Percentiles rank a stretch among this genome's conserved stretches.
Evolutionary conservation across 169 alveolate species (phyloP).

Genomic region (Blepharisma undulans): DNA sequence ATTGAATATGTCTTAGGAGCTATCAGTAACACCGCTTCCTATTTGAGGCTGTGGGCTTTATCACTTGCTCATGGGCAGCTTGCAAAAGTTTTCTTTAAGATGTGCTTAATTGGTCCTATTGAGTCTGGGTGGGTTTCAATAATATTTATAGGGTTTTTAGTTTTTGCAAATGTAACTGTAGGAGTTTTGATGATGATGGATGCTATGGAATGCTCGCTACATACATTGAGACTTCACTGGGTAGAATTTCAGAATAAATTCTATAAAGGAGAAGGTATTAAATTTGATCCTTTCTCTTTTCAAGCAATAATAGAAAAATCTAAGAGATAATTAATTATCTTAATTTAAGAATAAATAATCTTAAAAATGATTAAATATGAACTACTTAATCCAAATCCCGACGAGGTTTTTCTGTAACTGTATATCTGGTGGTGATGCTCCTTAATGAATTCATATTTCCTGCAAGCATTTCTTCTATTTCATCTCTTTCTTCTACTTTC

Average conservation of each 20-base stretch:
- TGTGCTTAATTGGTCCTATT: background rate
- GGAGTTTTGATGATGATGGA: conserved; percentile 98
- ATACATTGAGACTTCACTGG: conserved; percentile 99
- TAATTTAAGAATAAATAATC: background rate
- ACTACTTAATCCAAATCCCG: background rate
- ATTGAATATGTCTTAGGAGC: conserved; percentile 97
- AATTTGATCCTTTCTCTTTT: conserved; percentile 84
- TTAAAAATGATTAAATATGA: too few relatives aligned
- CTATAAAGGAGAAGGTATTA: conserved; percentile 97
- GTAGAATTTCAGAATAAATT: conserved; percentile 99
- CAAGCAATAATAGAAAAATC: background rate
- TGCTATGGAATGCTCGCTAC: conserved; percentile 98
- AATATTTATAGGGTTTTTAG: conserved; percentile 69
- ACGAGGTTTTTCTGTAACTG: background rate
- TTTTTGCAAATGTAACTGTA: conserved; percentile 92
- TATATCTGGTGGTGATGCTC: background rate
- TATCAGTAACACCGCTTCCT: conserved; percentile 99
- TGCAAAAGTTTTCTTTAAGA: conserved; percentile 58
- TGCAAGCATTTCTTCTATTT: background rate
- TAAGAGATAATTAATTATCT: background rate
- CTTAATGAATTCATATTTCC: background rate
- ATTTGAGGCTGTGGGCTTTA: conserved; percentile 98
- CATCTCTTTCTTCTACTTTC: background rate
- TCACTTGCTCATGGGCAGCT: conserved; percentile 95
- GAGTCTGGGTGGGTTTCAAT: conserved; percentile 11